A percentile compares a stretch with the other conserved stretches of the same genome.
phyloP scores from a whole-genome alignment of 1,284 basidiomycete genomes.

The Anthracocystis walkeri region DNA sequence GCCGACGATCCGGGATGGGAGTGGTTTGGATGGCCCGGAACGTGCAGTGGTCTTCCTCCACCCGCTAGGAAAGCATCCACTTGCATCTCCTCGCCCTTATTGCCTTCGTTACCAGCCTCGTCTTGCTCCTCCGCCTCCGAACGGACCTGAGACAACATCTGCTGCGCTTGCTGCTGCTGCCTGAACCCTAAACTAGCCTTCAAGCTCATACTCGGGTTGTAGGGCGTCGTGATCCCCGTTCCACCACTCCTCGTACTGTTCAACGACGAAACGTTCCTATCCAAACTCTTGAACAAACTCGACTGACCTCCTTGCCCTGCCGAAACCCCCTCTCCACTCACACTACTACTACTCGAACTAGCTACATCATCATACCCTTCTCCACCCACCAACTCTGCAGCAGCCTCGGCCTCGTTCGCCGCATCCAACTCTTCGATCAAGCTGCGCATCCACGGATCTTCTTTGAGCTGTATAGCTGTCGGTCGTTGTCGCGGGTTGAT shows the following conservation, averaged over 20 bases:
- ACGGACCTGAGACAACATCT: not conserved
- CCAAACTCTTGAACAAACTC: constrained; percentile 40
- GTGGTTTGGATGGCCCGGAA: constrained; percentile 49
- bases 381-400: constrained; percentile 26
- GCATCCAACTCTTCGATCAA: constrained; percentile 65
- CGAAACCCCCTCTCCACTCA: constrained; percentile 3
- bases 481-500: constrained; percentile 89
- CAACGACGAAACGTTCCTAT: constrained; percentile 41
- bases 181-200: constrained; percentile 32
- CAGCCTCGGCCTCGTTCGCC: constrained; percentile 58
- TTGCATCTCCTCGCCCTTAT: not conserved
- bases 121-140: not conserved
- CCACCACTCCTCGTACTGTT: constrained; percentile 39
- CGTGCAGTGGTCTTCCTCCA: constrained; percentile 21
- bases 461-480: constrained; percentile 84
- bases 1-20: constrained; percentile 56
- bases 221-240: constrained; percentile 37
- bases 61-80: not conserved
- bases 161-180: constrained; percentile 31
- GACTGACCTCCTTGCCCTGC: constrained; percentile 7
- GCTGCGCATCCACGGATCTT: constrained; percentile 85
- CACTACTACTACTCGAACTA: constrained; percentile 21
- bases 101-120: not conserved
- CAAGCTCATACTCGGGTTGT: constrained; percentile 46
- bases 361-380: constrained; percentile 20